Conservation (phyloP, 2,329 filamentous ascomycete species). For the Cyphellophora attinorum region DNA sequence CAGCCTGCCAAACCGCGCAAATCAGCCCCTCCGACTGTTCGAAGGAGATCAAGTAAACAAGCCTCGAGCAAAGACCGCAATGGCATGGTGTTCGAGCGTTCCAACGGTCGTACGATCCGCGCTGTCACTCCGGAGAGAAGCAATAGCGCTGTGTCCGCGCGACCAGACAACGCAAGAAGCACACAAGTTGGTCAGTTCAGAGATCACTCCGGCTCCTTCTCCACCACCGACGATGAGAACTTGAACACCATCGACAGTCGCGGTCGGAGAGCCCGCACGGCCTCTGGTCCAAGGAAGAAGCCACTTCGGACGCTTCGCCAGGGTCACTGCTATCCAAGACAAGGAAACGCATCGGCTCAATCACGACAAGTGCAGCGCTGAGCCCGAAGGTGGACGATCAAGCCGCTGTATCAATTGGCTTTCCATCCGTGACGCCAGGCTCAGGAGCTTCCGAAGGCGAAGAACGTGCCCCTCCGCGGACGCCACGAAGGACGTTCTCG, state of each 20-base stretch:
- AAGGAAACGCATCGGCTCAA: constrained; percentile 16
- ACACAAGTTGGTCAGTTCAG: constrained; percentile 1
- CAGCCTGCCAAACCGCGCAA: no score
- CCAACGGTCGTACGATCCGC: constrained; percentile 34
- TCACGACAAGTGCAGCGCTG: constrained; percentile 20
- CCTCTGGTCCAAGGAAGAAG: constrained; percentile 11
- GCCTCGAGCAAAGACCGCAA: constrained; percentile 15
- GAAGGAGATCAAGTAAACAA: constrained; percentile 6
- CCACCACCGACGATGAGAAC: constrained; percentile 22
- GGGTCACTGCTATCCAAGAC: constrained; percentile 18
- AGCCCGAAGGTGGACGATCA: constrained; percentile 30
- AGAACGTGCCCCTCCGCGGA: constrained; percentile 22
- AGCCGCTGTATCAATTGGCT: constrained; percentile 34
- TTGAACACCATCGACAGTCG: constrained; percentile 24
- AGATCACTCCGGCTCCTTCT: constrained; percentile 15
- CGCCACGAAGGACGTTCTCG: constrained; percentile 15
- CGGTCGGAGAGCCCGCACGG: constrained; percentile 11
- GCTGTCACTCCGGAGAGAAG: constrained; percentile 36
- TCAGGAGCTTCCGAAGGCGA: constrained; percentile 20
- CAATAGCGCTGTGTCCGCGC: constrained; percentile 9
- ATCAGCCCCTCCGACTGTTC: not conserved
- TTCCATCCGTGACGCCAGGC: constrained; percentile 36
- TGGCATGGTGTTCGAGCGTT: constrained; percentile 25
- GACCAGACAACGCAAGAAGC: constrained; percentile 12
- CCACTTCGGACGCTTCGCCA: constrained; percentile 13